These are phyloP conservation scores for Haplographium delicatum DNA, from an alignment of 495 filamentous ascomycete genomes.

Conservation along the genomic window DNA sequence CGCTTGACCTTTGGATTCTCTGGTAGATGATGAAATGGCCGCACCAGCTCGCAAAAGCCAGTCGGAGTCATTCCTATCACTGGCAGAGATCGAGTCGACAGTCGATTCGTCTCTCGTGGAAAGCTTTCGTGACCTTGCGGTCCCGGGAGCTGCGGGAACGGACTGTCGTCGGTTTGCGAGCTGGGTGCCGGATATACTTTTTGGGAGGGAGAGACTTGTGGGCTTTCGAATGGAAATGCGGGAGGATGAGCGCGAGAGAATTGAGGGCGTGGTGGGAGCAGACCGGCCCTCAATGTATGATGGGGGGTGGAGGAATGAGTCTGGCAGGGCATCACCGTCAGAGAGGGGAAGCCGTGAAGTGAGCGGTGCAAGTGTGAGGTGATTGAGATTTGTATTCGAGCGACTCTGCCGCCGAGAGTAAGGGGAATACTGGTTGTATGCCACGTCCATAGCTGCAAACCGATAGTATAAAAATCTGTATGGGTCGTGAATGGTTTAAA, in stretches of 20 bases:
- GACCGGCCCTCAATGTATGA: slow-evolving; percentile 51
- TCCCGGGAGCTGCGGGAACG: slow-evolving; percentile 10
- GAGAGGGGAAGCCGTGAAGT: slow-evolving; percentile 54
- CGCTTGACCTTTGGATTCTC: slow-evolving; percentile 73
- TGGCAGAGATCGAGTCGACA: slow-evolving; percentile 12
- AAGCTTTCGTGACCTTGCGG: slow-evolving; percentile 8
- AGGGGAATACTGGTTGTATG: slow-evolving; percentile 47
- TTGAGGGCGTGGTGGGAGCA: slow-evolving; percentile 52
- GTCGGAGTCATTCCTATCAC: slow-evolving; percentile 47
- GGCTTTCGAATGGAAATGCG: slow-evolving; percentile 24
- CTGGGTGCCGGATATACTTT: slow-evolving; percentile 34
- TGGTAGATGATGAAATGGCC: slow-evolving; percentile 59
- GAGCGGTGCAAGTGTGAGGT: slow-evolving; percentile 58
- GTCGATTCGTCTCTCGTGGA: slow-evolving; percentile 6
- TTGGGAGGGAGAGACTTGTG: slow-evolving; percentile 18
- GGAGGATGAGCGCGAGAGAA: slow-evolving; percentile 46
- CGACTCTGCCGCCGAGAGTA: slow-evolving; percentile 41
- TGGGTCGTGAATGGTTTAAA: not conserved
- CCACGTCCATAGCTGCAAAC: slow-evolving; percentile 40
- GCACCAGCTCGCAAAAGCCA: slow-evolving; percentile 74
- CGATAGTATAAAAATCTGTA: not conserved
- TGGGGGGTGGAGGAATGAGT: slow-evolving; percentile 22
- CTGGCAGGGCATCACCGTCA: slow-evolving; percentile 42
- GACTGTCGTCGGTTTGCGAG: slow-evolving; percentile 21
- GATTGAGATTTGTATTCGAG: slow-evolving; percentile 41